Percentiles rank a stretch among this genome's conserved stretches.
phyloP scores from a whole-genome alignment of 148 eudicot genomes.

The Rhododendron simsii region DNA sequence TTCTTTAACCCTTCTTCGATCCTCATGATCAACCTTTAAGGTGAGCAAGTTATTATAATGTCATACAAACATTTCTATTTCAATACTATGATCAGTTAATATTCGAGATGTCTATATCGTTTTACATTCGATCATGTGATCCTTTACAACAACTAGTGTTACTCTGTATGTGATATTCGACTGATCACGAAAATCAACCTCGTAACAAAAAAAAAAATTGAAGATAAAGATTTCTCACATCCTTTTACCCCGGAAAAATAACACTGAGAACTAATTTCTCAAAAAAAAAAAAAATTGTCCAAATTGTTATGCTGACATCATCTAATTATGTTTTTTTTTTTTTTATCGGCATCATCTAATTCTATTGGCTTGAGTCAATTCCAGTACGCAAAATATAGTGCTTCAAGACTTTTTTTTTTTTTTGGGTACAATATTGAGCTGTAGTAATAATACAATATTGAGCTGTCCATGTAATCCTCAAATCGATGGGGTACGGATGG shows the following conservation, averaged over 20 bases:
- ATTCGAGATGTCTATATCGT: no score
- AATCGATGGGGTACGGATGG: background rate
- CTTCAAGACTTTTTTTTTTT: no score
- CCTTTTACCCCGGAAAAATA: background rate
- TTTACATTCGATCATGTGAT: background rate
- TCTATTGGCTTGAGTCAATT: no score
- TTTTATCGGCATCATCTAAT: no score
- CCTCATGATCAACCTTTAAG: background rate
- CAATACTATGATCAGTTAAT: background rate
- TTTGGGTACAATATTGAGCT: background rate
- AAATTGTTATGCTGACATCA: background rate
- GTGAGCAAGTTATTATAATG: background rate
- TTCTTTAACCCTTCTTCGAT: background rate
- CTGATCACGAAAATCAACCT: background rate
- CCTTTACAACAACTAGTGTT: background rate
- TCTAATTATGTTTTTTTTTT: background rate
- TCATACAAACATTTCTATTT: background rate
- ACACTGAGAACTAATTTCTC: background rate
- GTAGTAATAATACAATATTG: background rate
- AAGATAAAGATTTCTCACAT: background rate
- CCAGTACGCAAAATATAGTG: no score
- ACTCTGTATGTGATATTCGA: background rate
- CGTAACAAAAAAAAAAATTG: background rate
- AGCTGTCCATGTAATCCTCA: background rate
- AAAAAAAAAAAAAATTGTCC: background rate